Evolutionary conservation across 2,329 filamentous ascomycete genomes (phyloP), one percentile per base, ranked within the genome.

Genomic region (Claviceps maximensis): DNA sequence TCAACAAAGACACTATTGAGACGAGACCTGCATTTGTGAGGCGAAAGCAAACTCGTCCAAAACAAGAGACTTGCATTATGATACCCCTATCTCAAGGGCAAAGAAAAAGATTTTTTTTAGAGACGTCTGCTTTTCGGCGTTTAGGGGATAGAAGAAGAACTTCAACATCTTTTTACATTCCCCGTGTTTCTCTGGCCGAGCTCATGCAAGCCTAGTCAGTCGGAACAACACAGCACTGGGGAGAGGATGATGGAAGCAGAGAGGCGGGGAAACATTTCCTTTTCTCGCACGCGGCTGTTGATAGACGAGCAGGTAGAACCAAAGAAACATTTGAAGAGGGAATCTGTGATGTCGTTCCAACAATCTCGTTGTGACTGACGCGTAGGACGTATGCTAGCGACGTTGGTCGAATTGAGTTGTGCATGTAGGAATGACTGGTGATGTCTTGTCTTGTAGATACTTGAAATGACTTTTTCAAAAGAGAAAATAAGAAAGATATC

Each of bases 141-240:
- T 71, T 65, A 47, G 53, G 65, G 67, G 68, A 65, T 70, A 69
- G 66, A 62, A 67, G 69, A 72, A 71, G 69, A 70, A 71, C 57
- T 73, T 73, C 70, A 73, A 73, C 70, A 71, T 72, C 68, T 72
- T 72, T 71, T 65, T 53, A 51, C 60, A 65, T 67, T 67, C 67
- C 67, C 57, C 57, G 44, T 55, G 59, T 65, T 69, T 69, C 65
- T 68, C 67, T 67, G 67, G 68, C 68, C 65, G 61, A 70, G 62
- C 65, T 66, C 55, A 59, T 67, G 66, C 66, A 67, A 55, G 63
- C 63, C 63, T 9, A 59, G 59, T 56, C 59, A 59, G 61, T 57
- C 58, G 54, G 51, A 40, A 52, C 44, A 40, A 45, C 25, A 45
- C 25, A 51, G 29, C 29, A 25, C 23, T 38, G 53, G 31, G 23